Percentiles rank a stretch among this genome's conserved stretches.
These are phyloP conservation scores for Cercospora beticola DNA, from an alignment of 2,329 filamentous ascomycete species.

Conservation along the genomic window DNA sequence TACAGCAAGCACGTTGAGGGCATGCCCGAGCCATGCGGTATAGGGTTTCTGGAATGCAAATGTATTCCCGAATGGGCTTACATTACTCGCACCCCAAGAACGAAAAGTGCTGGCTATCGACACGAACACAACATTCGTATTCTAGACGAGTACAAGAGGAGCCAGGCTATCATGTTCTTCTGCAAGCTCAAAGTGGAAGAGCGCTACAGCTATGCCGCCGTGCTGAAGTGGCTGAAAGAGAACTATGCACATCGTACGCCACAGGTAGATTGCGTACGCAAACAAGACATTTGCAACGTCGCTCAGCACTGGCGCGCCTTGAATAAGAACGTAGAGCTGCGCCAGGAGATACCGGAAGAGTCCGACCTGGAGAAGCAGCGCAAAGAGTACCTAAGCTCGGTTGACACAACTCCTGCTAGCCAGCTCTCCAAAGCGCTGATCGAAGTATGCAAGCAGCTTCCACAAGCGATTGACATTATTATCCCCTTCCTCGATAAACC, in stretches of 20 bases:
- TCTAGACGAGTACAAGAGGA: slow-evolving; percentile 27
- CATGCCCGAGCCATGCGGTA: slow-evolving; percentile 9
- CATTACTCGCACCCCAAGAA: slow-evolving; percentile 14
- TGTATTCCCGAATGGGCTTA: slow-evolving; percentile 31
- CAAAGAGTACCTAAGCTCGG: slow-evolving; percentile 22
- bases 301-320: slow-evolving; percentile 22
- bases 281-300: slow-evolving; percentile 28
- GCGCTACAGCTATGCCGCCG: slow-evolving; percentile 22
- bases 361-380: slow-evolving; percentile 18
- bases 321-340: slow-evolving; percentile 25
- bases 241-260: slow-evolving; percentile 20
- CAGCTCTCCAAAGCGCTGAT: slow-evolving; percentile 24
- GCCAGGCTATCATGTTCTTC: slow-evolving; percentile 27
- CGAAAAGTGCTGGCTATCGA: slow-evolving; percentile 3
- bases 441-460: slow-evolving; percentile 25
- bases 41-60: slow-evolving; percentile 26
- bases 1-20: slow-evolving; percentile 25
- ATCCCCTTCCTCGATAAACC: slow-evolving; percentile 16
- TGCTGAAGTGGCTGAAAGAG: slow-evolving; percentile 26
- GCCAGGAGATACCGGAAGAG: slow-evolving; percentile 21
- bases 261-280: slow-evolving; percentile 22
- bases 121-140: slow-evolving; percentile 26
- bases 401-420: slow-evolving; percentile 18
- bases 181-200: slow-evolving; percentile 28
- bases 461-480: slow-evolving; percentile 23